Base-by-base conservation (phyloP, 2,329 filamentous ascomycete genomes). In the Xylariomycetidae sp. region DNA sequence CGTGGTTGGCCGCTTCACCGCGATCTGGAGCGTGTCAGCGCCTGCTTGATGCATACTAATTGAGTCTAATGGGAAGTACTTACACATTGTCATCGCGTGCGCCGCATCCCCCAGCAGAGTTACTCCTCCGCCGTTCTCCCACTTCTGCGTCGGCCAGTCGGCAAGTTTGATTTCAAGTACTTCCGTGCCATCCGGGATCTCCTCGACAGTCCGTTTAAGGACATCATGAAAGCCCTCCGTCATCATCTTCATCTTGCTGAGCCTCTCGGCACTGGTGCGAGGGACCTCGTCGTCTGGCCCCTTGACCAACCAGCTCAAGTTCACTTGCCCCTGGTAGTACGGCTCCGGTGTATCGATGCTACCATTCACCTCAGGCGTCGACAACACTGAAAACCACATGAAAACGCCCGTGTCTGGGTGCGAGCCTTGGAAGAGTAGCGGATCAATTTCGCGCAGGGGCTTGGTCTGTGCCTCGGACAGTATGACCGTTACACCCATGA, bases 71-170 rank as follows among this genome's bases (percentile, higher is more conserved):
- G n/a, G n/a, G n/a, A n/a, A n/a, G n/a, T n/a, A n/a, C 34, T n/a
- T 25, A 40, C 30, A 38, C 36, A 41, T 38, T 4, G 30, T 38
- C 32, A 41, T 36, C 14, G 36, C 13, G 22, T 38, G 39, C 9
- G 39, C 36, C 13, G 32, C 27, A 26, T 41, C 39, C 6, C 39
- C 35, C n/a, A 38, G 13, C 6, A 38, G 22, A 13, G 32, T 38
- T 3, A 38, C 35, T 15, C 30, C 19, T 11, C 31, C 26, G 8
- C 28, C 26, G 4, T 19, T 26, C 12, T 37, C 17, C 35, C 38
- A 41, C 20, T 32, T 10, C 9, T 31, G 6, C n/a, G 28, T 32
- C 16, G 35, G 35, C 38, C 38, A 41, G 18, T 41, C 34, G 0
- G 28, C 29, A 8, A 38, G n/a, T 13, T 29, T 33, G 18, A 41